Evolutionary conservation across 306 rosid species (phyloP), one percentile per base, ranked within the genome.

Genomic region (Lablab purpureus): DNA sequence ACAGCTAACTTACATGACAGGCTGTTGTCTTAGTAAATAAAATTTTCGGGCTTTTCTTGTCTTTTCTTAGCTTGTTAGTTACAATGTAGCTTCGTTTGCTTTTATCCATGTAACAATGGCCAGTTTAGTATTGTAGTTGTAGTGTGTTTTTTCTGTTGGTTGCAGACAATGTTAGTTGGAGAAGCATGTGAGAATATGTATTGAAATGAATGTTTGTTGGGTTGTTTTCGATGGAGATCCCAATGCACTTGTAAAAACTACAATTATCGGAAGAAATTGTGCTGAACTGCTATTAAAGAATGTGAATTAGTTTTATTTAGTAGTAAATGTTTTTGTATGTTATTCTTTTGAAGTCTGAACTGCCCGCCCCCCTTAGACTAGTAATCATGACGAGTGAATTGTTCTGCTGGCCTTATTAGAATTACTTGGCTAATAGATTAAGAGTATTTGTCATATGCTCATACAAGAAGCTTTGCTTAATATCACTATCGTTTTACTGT

Each of bases 341-440:
- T 50, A 9, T 40, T 73, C 47, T 18, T 73, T 64, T 63, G 45
- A 80, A 66, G 60, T 58, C n/a, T 54, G 67, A 36, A n/a, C n/a
- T n/a, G n/a, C 41, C 41, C 55, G 14, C 56, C 63, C 68, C 60
- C 8, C 40, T 23, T 23, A 12, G 45, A 25, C 41, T 65, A n/a
- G 37, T 73, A 67, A 37, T 10, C 40, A 54, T 65, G 47, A 11
- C 52, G 56, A 11, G 37, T 22, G 63, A 47, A 54, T 55, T 75
- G 22, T 75, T 66, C 65, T 60, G 51, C 13, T 2, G 45, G 36
- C 5, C 13, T 68, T 32, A 7, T 36, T 46, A 36, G 2, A 52
- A 12, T 40, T 73, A 50, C 47, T 18, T 68, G 59, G 11, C 8
- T 37, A 37, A 37, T 9, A 37, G 11, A 55, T 56, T 21, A 56